A percentile compares a stretch with the other conserved stretches of the same genome.
Conservation (phyloP, 805 yeast species). For the Yamadazyma laniorum region DNA sequence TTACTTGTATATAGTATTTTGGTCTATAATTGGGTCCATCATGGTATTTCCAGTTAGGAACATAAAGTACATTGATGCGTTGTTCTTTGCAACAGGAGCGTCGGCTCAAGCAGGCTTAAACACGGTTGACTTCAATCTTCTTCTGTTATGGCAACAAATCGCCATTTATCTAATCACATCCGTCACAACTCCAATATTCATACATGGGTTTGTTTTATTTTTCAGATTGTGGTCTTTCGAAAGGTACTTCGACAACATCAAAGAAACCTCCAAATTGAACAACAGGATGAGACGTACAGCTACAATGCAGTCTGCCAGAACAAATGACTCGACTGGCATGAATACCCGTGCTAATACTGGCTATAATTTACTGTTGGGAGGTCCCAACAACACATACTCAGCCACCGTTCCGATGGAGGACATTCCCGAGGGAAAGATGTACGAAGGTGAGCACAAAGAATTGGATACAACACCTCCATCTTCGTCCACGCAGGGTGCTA, state of each 20-base stretch:
- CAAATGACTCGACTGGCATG: conserved; percentile 24
- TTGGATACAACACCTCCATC: conserved; percentile 2
- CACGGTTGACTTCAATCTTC: conserved; percentile 64
- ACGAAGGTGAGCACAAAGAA: not conserved
- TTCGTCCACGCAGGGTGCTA: conserved; percentile 1
- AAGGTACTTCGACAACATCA: conserved; percentile 79
- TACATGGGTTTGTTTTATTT: conserved; percentile 75
- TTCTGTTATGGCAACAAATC: conserved; percentile 78
- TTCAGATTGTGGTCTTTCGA: conserved; percentile 88
- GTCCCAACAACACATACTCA: not conserved
- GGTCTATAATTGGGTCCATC: conserved; percentile 67
- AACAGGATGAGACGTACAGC: conserved; percentile 80
- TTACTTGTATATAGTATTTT: conserved; percentile 63
- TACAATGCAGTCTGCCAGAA: conserved; percentile 56
- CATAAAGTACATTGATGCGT: conserved; percentile 68
- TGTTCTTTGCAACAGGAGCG: conserved; percentile 75
- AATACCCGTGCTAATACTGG: conserved; percentile 13
- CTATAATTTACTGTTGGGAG: conserved; percentile 33
- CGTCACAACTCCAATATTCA: conserved; percentile 82
- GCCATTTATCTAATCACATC: conserved; percentile 59
- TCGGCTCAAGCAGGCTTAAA: conserved; percentile 91
- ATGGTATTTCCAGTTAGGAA: conserved; percentile 74
- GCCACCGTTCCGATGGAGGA: conserved; percentile 10
- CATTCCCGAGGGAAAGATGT: not conserved
- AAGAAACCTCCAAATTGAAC: conserved; percentile 70